Percentiles rank a stretch among this genome's conserved stretches.
phyloP scores from a whole-genome alignment of 331 rosid genomes.

The Cydonia oblonga region DNA sequence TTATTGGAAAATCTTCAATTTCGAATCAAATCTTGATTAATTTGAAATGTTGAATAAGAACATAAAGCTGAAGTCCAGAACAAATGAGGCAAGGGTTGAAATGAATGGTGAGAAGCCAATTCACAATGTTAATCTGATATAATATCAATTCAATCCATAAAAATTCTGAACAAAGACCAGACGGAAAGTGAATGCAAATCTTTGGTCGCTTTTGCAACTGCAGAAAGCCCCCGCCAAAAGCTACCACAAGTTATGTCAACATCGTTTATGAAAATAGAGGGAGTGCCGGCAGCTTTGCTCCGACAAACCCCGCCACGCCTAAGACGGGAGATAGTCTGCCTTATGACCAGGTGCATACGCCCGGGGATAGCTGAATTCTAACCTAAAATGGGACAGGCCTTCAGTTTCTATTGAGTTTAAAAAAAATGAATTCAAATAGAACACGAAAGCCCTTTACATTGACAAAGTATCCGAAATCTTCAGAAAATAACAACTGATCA shows the following conservation, averaged over 20 bases:
- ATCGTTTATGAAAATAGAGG: too few species aligned
- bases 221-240: background rate
- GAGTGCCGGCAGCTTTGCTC: slow-evolving; percentile 23
- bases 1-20: background rate
- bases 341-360: background rate
- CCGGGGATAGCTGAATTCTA: background rate
- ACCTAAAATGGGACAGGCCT: slow-evolving; percentile 19
- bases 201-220: background rate
- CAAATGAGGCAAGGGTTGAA: background rate
- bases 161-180: background rate
- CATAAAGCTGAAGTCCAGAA: background rate
- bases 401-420: slow-evolving; percentile 11
- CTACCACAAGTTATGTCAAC: background rate
- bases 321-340: background rate
- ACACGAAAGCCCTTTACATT: slow-evolving; percentile 14
- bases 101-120: background rate
- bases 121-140: background rate
- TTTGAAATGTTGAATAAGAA: background rate
- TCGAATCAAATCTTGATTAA: background rate
- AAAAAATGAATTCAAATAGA: slow-evolving; percentile 1
- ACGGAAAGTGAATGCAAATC: background rate
- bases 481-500: background rate
- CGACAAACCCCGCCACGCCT: slow-evolving; percentile 4
- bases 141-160: background rate
- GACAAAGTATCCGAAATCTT: background rate